Evolutionary conservation across 129 eudicot genomes (phyloP).

Genomic region (Flaveria linearis): DNA sequence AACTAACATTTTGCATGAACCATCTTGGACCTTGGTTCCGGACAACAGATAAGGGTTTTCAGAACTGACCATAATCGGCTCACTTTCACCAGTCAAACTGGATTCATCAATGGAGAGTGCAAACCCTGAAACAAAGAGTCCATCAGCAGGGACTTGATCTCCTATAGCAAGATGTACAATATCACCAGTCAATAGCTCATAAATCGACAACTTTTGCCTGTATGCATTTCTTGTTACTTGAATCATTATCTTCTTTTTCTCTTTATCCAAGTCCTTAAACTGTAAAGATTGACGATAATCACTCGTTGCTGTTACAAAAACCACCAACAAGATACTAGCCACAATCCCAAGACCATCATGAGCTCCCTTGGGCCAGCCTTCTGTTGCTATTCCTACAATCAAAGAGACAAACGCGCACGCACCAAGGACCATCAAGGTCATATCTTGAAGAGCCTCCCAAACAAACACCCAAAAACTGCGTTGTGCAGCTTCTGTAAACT

Average conservation of each 20-base stretch:
- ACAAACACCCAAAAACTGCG: conserved; percentile 88
- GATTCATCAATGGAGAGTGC: conserved; percentile 89
- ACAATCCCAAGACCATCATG: conserved; percentile 97
- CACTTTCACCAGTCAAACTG: conserved; percentile 95
- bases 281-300: conserved; percentile 94
- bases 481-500: conserved; percentile 63
- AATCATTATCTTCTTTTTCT: conserved; percentile 82
- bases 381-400: conserved; percentile 83
- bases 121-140: conserved; percentile 89
- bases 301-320: conserved; percentile 91
- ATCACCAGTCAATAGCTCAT: conserved; percentile 84
- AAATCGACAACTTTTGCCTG: conserved; percentile 79
- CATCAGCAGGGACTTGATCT: conserved; percentile 99
- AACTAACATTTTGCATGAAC: conserved; percentile 91
- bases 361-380: conserved; percentile 98
- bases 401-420: conserved; percentile 87
- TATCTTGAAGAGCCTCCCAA: conserved; percentile 98
- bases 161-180: conserved; percentile 90
- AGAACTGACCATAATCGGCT: conserved; percentile 72
- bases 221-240: conserved; percentile 89
- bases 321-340: conserved; percentile 86
- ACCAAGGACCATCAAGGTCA: conserved; percentile 95
- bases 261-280: conserved; percentile 87
- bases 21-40: conserved; percentile 98
- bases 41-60: conserved; percentile 87